A percentile compares a stretch with the other conserved stretches of the same genome.
phyloP scores from a whole-genome alignment of 306 rosid genomes.

The Rubus parviflorus region DNA sequence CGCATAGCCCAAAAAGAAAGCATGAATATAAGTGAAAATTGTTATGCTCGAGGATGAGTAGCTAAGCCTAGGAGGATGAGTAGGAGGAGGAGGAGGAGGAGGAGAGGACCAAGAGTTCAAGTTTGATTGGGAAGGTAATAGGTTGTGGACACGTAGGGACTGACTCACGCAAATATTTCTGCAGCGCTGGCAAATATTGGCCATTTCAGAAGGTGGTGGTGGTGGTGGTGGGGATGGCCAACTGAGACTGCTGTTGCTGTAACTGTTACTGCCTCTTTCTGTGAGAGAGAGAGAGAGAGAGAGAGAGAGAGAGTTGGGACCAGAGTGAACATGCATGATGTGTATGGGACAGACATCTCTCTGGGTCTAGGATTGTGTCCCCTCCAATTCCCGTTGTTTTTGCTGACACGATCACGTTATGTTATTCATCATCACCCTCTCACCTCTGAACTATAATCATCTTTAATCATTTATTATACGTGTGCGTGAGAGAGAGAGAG shows the following conservation, averaged over 20 bases:
- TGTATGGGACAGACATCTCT: slow-evolving; percentile 46
- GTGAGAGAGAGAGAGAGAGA: background rate
- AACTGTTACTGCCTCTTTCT: background rate
- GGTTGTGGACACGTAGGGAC: slow-evolving; percentile 15
- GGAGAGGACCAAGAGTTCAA: background rate
- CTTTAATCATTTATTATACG: slow-evolving; percentile 16
- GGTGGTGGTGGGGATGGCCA: background rate
- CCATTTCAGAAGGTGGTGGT: slow-evolving; percentile 7
- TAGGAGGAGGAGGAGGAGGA: background rate
- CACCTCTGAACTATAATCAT: background rate
- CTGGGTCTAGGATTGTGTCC: slow-evolving; percentile 20
- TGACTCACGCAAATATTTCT: background rate
- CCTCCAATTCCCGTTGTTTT: slow-evolving; percentile 49
- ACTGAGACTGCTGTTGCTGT: background rate
- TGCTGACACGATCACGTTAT: slow-evolving; percentile 57
- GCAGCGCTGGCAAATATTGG: slow-evolving; percentile 22
- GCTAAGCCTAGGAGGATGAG: background rate
- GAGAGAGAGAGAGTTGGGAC: slow-evolving; percentile 17
- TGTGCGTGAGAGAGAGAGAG: background rate
- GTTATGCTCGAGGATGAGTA: slow-evolving; percentile 25
- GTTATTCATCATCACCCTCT: slow-evolving; percentile 12
- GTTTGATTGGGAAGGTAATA: slow-evolving; percentile 9
- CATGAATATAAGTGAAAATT: slow-evolving; percentile 28
- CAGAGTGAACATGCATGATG: slow-evolving; percentile 39
- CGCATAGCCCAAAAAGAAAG: background rate